phyloP scores from a whole-genome alignment of 176 grass and related monocot genomes.

The Typha latifolia region DNA sequence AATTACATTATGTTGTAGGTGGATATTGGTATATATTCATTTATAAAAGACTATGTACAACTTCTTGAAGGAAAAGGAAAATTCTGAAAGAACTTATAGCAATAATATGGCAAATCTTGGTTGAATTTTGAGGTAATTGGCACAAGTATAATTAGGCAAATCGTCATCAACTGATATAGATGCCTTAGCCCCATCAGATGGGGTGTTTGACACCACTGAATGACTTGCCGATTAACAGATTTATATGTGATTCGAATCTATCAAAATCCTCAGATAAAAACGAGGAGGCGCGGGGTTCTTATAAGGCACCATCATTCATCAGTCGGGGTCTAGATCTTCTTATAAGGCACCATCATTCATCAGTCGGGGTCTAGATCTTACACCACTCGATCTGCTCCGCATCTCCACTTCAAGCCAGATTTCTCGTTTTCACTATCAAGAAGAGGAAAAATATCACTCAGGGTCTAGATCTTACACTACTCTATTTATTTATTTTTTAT shows the following conservation, averaged over 20 bases:
- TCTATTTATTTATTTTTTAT: too few relatives aligned
- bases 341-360: slow-evolving; percentile 81
- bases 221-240: too few relatives aligned
- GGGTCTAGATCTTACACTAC: too few relatives aligned
- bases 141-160: slow-evolving; percentile 22
- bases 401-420: slow-evolving; percentile 64
- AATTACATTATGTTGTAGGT: too few relatives aligned
- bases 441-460: slow-evolving; percentile 4
- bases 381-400: slow-evolving; percentile 95
- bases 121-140: slow-evolving; percentile 26
- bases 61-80: too few relatives aligned
- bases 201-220: too few relatives aligned
- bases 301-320: slow-evolving; percentile 84
- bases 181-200: too few relatives aligned
- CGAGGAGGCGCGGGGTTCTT: slow-evolving; percentile 48
- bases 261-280: slow-evolving; percentile 12
- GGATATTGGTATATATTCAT: too few relatives aligned
- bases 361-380: slow-evolving; percentile 97
- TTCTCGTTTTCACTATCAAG: slow-evolving; percentile 80
- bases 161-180: slow-evolving; percentile 14
- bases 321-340: slow-evolving; percentile 77
- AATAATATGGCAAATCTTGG: slow-evolving; percentile 4
- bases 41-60: too few relatives aligned
- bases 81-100: not conserved
- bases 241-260: too few relatives aligned